phyloP scores from a whole-genome alignment of 2,329 filamentous ascomycete genomes.

The Alternaria viburni region DNA sequence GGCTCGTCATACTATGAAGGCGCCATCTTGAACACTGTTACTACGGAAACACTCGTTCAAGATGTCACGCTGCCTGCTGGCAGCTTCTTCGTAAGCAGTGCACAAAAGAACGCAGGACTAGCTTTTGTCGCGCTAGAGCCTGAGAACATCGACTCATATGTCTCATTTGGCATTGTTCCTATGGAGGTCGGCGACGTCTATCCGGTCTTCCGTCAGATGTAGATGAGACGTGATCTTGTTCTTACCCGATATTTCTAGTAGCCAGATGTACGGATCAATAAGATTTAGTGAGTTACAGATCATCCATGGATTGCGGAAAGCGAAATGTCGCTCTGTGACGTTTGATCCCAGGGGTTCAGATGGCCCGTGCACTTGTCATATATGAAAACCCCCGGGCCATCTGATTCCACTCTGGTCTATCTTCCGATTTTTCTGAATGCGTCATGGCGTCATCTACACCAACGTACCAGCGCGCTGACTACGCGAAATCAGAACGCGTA shows the following conservation, averaged over 20 bases:
- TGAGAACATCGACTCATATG: slow-evolving; percentile 47
- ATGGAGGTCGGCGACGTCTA: slow-evolving; percentile 45
- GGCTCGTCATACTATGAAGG: slow-evolving; percentile 44
- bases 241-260: too few relatives aligned
- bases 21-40: slow-evolving; percentile 40
- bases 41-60: slow-evolving; percentile 29
- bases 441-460: neutral
- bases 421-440: neutral
- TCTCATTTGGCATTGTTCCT: slow-evolving; percentile 46
- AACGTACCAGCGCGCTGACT: neutral
- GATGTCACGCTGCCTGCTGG: slow-evolving; percentile 40
- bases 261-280: neutral
- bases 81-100: slow-evolving; percentile 42
- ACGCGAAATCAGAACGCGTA: neutral
- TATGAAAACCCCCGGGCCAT: neutral
- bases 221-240: neutral
- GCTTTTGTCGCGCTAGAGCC: slow-evolving; percentile 49
- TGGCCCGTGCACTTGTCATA: neutral
- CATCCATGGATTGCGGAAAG: neutral
- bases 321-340: neutral
- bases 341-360: neutral
- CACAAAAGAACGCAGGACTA: slow-evolving; percentile 47
- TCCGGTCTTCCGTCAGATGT: slow-evolving; percentile 38
- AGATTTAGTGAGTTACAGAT: neutral
- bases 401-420: neutral